A percentile compares a stretch with the other conserved stretches of the same genome.
Evolutionary conservation across 371 early-diverging fungal genomes (phyloP).

Genomic region (Actinomortierella wolfii): DNA sequence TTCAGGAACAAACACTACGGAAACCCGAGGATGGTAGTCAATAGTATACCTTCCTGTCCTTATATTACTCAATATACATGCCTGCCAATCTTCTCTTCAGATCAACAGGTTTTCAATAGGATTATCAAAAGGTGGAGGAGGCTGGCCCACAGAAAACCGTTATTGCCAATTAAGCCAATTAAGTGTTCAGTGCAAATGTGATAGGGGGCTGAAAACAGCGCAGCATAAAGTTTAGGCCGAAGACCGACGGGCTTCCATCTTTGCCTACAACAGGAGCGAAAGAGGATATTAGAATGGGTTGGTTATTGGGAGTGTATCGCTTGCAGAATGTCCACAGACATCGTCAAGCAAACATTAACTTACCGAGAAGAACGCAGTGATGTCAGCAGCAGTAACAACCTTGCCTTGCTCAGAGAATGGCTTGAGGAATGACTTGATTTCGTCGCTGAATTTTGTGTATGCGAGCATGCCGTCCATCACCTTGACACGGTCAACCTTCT

Average conservation of each 20-base stretch:
- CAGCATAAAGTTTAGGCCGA: too few relatives aligned
- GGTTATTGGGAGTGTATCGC: too few relatives aligned
- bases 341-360: conserved; percentile 4
- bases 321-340: neutral
- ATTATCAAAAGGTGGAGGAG: too few relatives aligned
- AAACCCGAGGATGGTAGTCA: conserved; percentile 2
- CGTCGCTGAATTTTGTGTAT: conserved; percentile 55
- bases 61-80: neutral
- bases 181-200: too few relatives aligned
- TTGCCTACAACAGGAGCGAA: too few relatives aligned
- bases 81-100: neutral
- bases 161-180: too few relatives aligned
- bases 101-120: too few relatives aligned
- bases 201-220: too few relatives aligned
- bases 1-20: conserved; percentile 39
- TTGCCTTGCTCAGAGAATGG: conserved; percentile 73
- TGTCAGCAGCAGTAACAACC: conserved; percentile 77
- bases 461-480: conserved; percentile 74
- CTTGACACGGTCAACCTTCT: conserved; percentile 70
- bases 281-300: too few relatives aligned
- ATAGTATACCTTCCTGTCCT: neutral
- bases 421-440: conserved; percentile 68
- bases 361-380: conserved; percentile 72
- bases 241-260: too few relatives aligned
- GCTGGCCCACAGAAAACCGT: too few relatives aligned